Conservation (phyloP, 1,284 basidiomycete species). For the Trichosporon coremiiforme region DNA sequence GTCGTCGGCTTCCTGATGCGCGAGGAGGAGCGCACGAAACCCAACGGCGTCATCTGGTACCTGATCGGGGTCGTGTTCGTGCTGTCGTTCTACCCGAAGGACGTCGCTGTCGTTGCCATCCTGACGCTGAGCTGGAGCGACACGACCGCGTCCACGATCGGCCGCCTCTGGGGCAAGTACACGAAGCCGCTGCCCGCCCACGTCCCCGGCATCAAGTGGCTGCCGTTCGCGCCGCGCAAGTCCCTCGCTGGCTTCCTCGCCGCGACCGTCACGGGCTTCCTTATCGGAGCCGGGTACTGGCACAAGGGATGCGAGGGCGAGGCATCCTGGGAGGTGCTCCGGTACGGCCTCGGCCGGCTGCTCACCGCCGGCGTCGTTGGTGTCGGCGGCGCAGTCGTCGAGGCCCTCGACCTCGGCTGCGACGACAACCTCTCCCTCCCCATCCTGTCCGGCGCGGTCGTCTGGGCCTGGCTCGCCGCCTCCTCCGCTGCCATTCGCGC, state of each 20-base stretch:
- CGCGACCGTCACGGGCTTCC: conserved; percentile 73
- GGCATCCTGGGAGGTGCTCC: conserved; percentile 51
- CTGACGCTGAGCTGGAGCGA: conserved; percentile 97
- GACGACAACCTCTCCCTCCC: conserved; percentile 96
- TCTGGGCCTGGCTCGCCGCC: conserved; percentile 61
- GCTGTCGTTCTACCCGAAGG: conserved; percentile 76
- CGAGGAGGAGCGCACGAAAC: conserved; percentile 79
- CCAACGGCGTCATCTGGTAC: conserved; percentile 95
- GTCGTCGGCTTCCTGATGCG: conserved; percentile 88
- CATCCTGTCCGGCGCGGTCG: conserved; percentile 79
- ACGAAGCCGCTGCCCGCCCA: conserved; percentile 74
- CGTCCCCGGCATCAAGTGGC: conserved; percentile 46
- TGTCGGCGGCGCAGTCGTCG: conserved; percentile 75
- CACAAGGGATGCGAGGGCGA: conserved; percentile 59
- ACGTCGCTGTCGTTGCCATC: conserved; percentile 83
- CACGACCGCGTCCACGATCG: conserved; percentile 90
- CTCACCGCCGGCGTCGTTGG: conserved; percentile 68
- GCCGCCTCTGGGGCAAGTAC: conserved; percentile 75
- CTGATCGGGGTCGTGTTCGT: conserved; percentile 85
- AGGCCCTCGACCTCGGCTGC: conserved; percentile 82
- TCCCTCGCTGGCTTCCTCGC: conserved; percentile 85
- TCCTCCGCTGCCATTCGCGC: conserved; percentile 33
- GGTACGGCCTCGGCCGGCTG: conserved; percentile 59
- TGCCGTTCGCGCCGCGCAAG: conserved; percentile 54
- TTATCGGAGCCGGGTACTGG: conserved; percentile 80